A percentile compares a stretch with the other conserved stretches of the same genome.
phyloP scores from a whole-genome alignment of 352 stramenopile species.

The Pythium monospermum region DNA sequence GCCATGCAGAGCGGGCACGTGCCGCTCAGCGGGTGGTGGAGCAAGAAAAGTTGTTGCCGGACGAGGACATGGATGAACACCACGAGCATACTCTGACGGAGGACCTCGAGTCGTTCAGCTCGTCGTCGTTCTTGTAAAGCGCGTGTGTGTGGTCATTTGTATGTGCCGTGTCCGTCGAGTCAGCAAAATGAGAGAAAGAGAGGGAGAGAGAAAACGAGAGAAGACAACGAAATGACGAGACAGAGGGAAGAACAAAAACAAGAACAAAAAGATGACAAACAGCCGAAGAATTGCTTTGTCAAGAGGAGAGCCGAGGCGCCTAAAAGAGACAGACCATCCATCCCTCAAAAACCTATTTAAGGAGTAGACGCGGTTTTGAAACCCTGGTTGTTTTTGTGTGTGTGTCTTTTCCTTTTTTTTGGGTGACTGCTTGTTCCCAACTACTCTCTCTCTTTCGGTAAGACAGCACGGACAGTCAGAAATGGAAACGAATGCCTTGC shows the following conservation, averaged over 20 bases:
- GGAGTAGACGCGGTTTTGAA: conserved; percentile 30
- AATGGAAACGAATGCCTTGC: conserved; percentile 42
- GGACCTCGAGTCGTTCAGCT: conserved; percentile 84
- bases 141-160: neutral
- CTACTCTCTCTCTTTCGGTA: neutral
- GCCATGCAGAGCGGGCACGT: conserved; percentile 54
- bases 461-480: neutral
- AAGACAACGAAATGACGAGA: neutral
- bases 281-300: too few relatives aligned
- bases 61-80: conserved; percentile 55
- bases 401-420: neutral
- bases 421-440: conserved; percentile 1
- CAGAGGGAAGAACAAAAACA: neutral
- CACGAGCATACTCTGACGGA: conserved; percentile 72
- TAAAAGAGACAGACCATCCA: neutral
- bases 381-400: neutral
- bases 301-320: neutral
- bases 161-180: conserved; percentile 5
- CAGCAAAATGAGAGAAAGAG: too few relatives aligned
- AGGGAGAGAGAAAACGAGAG: too few relatives aligned
- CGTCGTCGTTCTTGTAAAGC: conserved; percentile 81
- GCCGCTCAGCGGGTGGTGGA: conserved; percentile 49
- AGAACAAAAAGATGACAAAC: neutral
- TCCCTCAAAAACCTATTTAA: conserved; percentile 21
- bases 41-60: conserved; percentile 56